A percentile compares a stretch with the other conserved stretches of the same genome.
Conservation (phyloP, 495 filamentous ascomycete genomes). For the Xylaria longipes region DNA sequence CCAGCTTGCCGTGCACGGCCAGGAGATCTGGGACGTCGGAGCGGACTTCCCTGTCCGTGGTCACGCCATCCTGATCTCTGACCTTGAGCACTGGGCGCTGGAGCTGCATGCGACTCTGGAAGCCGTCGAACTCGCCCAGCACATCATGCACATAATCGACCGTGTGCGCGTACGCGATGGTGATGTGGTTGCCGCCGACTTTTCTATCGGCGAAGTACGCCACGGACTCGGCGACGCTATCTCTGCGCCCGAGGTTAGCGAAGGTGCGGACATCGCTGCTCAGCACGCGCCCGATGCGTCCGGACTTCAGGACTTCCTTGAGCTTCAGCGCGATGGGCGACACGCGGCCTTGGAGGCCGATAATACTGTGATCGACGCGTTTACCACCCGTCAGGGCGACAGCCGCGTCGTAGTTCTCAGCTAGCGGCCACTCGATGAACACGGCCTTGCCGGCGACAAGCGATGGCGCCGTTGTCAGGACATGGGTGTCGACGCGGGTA, state of each 20-base stretch:
- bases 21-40: conserved; percentile 57
- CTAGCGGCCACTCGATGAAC: conserved; percentile 66
- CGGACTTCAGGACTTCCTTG: conserved; percentile 52
- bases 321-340: conserved; percentile 52
- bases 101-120: conserved; percentile 51
- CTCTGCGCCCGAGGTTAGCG: conserved; percentile 46
- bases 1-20: conserved; percentile 52
- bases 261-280: conserved; percentile 56
- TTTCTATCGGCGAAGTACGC: conserved; percentile 52
- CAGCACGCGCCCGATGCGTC: conserved; percentile 60
- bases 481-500: conserved; percentile 62
- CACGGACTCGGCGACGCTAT: conserved; percentile 38
- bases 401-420: conserved; percentile 42
- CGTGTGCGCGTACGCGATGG: conserved; percentile 60
- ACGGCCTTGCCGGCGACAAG: conserved; percentile 63
- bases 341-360: conserved; percentile 59
- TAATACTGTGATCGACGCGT: conserved; percentile 50
- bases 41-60: conserved; percentile 36
- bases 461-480: conserved; percentile 41
- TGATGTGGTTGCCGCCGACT: conserved; percentile 58
- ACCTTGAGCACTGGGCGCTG: conserved; percentile 53
- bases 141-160: conserved; percentile 50
- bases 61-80: conserved; percentile 32
- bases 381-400: conserved; percentile 51
- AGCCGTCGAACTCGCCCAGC: conserved; percentile 51